These are phyloP conservation scores for Malus hybrid DNA, from an alignment of 331 rosid genomes.

Conservation along the genomic window DNA sequence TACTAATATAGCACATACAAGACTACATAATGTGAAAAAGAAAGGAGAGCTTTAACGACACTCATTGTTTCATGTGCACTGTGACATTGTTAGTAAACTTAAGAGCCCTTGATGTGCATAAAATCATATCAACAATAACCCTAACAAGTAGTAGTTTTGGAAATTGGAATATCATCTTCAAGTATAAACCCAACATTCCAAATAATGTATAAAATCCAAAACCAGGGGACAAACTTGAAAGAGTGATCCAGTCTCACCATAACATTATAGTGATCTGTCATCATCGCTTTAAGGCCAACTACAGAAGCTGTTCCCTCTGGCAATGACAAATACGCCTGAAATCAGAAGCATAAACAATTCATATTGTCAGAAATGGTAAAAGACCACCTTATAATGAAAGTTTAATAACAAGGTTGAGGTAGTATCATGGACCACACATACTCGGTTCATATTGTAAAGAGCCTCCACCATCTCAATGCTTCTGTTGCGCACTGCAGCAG, in stretches of 20 bases:
- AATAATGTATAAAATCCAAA: background rate
- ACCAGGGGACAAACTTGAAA: conserved; percentile 2
- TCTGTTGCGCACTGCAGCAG: conserved; percentile 42
- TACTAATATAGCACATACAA: background rate
- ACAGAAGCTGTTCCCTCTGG: conserved; percentile 88
- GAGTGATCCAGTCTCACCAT: conserved; percentile 39
- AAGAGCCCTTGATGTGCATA: background rate
- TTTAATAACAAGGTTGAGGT: background rate
- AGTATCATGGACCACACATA: conserved; percentile 20
- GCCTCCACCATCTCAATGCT: conserved; percentile 70
- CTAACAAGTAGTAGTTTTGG: background rate
- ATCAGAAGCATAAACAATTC: conserved; percentile 12
- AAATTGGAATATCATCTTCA: background rate
- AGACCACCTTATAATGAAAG: background rate
- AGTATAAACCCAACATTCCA: background rate
- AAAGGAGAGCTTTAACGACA: background rate
- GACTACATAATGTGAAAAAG: background rate
- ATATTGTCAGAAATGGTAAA: conserved; percentile 8
- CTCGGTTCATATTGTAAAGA: conserved; percentile 66
- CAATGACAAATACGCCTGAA: conserved; percentile 78
- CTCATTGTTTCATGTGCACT: background rate
- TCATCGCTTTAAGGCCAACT: conserved; percentile 76
- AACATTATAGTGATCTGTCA: conserved; percentile 84
- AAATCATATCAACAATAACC: background rate
- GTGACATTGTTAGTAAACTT: background rate